Conservation (phyloP, 768 basidiomycete species). For the Leccinum subgranulosum region DNA sequence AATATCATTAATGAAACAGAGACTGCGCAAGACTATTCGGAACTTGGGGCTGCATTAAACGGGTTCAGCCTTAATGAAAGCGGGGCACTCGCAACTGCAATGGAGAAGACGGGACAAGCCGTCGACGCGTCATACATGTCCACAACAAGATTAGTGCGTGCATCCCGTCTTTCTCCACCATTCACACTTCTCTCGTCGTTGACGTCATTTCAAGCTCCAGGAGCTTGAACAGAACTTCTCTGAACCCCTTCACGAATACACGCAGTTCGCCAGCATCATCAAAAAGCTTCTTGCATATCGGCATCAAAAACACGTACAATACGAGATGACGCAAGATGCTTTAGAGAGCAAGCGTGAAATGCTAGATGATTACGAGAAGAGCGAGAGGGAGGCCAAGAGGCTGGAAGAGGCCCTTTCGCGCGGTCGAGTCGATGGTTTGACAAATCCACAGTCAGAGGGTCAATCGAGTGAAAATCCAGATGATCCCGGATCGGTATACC, state of each 20-base stretch:
- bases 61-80: slow-evolving; percentile 89
- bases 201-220: slow-evolving; percentile 59
- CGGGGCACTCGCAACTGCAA: slow-evolving; percentile 68
- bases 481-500: slow-evolving; percentile 45
- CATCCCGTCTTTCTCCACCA: neutral
- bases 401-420: slow-evolving; percentile 83
- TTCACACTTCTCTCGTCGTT: slow-evolving; percentile 4
- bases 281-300: slow-evolving; percentile 92
- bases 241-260: slow-evolving; percentile 93
- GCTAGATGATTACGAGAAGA: slow-evolving; percentile 88
- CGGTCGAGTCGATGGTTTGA: slow-evolving; percentile 39
- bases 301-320: slow-evolving; percentile 97
- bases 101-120: slow-evolving; percentile 97
- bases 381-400: slow-evolving; percentile 85
- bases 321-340: slow-evolving; percentile 92
- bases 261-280: slow-evolving; percentile 93
- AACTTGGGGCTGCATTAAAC: slow-evolving; percentile 88
- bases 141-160: slow-evolving; percentile 79
- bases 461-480: slow-evolving; percentile 36
- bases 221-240: slow-evolving; percentile 94
- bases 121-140: slow-evolving; percentile 92
- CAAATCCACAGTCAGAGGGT: slow-evolving; percentile 25
- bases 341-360: slow-evolving; percentile 81
- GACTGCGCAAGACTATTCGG: slow-evolving; percentile 80
- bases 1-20: slow-evolving; percentile 41